Conservation (phyloP, 192 early-diverging fungal species). For the Cladochytrium replicatum region DNA sequence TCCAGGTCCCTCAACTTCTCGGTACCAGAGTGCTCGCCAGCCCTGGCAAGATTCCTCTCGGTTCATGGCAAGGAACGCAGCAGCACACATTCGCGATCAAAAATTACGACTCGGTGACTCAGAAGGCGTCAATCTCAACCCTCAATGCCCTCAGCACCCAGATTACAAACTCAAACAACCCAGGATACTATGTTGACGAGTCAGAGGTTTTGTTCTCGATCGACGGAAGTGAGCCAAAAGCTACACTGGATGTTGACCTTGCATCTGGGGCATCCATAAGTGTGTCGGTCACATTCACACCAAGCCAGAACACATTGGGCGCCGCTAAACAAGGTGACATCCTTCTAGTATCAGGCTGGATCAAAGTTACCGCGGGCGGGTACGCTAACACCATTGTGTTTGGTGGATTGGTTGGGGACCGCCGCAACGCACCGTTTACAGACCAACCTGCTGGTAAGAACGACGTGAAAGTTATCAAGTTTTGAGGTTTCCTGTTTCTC, state of each 20-base stretch:
- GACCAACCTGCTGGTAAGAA: too few relatives aligned
- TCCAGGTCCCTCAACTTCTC: slow-evolving; percentile 58
- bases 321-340: slow-evolving; percentile 17
- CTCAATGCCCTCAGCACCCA: slow-evolving; percentile 10
- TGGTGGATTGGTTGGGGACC: slow-evolving; percentile 15
- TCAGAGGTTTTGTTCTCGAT: too few relatives aligned
- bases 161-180: slow-evolving; percentile 2
- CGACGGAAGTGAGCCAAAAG: neutral
- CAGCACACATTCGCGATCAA: slow-evolving; percentile 1
- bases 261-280: slow-evolving; percentile 12
- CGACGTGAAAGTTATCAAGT: too few relatives aligned
- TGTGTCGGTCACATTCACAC: slow-evolving; percentile 17
- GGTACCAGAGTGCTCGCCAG: slow-evolving; percentile 33
- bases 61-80: slow-evolving; percentile 16
- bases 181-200: too few relatives aligned
- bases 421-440: too few relatives aligned
- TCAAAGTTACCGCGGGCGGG: slow-evolving; percentile 8
- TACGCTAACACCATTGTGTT: slow-evolving; percentile 12
- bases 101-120: slow-evolving; percentile 16
- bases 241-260: slow-evolving; percentile 9
- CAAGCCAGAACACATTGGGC: slow-evolving; percentile 4
- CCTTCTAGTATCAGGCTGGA: slow-evolving; percentile 9
- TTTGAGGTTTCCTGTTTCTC: too few relatives aligned
- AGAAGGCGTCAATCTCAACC: slow-evolving; percentile 10
- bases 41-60: slow-evolving; percentile 31